Evolutionary conservation across 1,284 basidiomycete species (phyloP), one percentile per base, ranked within the genome.

Genomic region (Xanthoconium separans): DNA sequence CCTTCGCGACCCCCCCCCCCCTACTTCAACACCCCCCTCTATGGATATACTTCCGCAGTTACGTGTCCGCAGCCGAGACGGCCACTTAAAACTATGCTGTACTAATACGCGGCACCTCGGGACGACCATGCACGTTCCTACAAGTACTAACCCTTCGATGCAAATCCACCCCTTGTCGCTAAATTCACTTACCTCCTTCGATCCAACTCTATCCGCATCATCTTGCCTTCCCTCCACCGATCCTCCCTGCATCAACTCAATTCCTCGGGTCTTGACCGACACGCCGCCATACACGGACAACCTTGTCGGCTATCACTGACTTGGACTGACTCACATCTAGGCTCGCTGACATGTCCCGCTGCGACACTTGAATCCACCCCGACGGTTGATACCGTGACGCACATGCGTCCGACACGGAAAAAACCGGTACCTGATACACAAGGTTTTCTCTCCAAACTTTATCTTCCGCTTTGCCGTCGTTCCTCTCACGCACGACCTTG

Each of bases 401-500:
- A 53, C 27, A 44, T 51, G 45, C 60, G 36, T 36, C 31, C 33
- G 8, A 16, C 31, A 1, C 60, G 64, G 61, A 61, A 58, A 31
- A 53, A 47, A 16, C 62, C 63, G 60, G 64, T 61, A n/a, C 36
- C 42, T 64, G 50, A 18, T 33, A 41, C n/a, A 31, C 20, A 24
- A 27, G 16, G 47, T 39, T 55, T n/a, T 16, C 18, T 42, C 15
- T 37, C 44, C 37, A 47, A 47, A 27, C 16, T 24, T 46, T 39
- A 34, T 51, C 15, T 37, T 18, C 15, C 12, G 15, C 33, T 36
- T 6, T n/a, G 20, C 42, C 10, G 34, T 53, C 34, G 34, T 34
- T 29, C 41, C 57, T 58, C 44, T 44, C 61, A 62, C 53, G 20
- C 49, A 34, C 27, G 16, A 15, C 49, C 59, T 65, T 62, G 59